Conservation (phyloP, 345 rosid genomes). For the Sapria himalayana region DNA sequence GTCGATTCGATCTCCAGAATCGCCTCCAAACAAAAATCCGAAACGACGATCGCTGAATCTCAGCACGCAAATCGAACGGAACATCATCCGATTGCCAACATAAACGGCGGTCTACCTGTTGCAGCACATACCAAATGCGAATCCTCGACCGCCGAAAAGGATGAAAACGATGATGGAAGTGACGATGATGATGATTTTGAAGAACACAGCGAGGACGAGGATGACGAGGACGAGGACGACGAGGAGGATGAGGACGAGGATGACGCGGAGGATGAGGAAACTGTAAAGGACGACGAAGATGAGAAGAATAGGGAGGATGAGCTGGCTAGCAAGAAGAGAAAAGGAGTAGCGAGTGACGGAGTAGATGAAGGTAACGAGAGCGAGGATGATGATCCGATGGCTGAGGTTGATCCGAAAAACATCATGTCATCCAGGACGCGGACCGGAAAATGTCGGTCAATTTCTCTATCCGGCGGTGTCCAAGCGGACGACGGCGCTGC, state of each 20-base stretch:
- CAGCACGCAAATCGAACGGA: too few relatives aligned
- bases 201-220: slow-evolving; percentile 3
- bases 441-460: too few relatives aligned
- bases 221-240: slow-evolving; percentile 8
- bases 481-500: not conserved
- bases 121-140: too few relatives aligned
- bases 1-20: too few relatives aligned
- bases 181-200: slow-evolving; percentile 9
- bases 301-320: slow-evolving; percentile 9
- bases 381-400: slow-evolving; percentile 81
- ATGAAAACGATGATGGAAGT: slow-evolving; percentile 6
- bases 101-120: too few relatives aligned
- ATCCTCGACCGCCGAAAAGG: slow-evolving; percentile 5
- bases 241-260: slow-evolving; percentile 15
- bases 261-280: slow-evolving; percentile 28
- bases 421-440: slow-evolving; percentile 81
- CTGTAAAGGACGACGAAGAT: slow-evolving; percentile 20
- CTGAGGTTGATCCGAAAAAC: slow-evolving; percentile 89
- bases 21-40: too few relatives aligned
- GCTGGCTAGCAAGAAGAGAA: too few relatives aligned
- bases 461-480: not conserved
- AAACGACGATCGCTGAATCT: too few relatives aligned
- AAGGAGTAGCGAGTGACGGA: slow-evolving; percentile 14
- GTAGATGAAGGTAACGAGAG: slow-evolving; percentile 22
- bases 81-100: too few relatives aligned